These are phyloP conservation scores for Gracilaria gracilis DNA, from an alignment of 23 red algal species.

Conservation along the genomic window DNA sequence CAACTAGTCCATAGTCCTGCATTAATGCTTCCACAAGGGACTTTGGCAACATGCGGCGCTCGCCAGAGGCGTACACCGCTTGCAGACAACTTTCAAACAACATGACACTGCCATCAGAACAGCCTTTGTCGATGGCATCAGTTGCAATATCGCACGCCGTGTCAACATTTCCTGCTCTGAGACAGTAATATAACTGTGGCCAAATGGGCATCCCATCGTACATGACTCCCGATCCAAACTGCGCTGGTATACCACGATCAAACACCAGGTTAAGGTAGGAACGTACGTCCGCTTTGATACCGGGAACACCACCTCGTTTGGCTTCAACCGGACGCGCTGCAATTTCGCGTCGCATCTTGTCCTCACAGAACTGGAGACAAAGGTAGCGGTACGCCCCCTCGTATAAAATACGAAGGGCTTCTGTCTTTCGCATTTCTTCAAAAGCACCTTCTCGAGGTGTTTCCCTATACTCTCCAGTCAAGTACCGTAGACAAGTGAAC, in stretches of 20 bases:
- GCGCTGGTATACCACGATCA: slow-evolving; percentile 53
- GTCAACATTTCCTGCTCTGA: slow-evolving; percentile 76
- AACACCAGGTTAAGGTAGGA: slow-evolving; percentile 84
- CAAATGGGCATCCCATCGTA: slow-evolving; percentile 80
- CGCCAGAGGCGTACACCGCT: slow-evolving; percentile 29
- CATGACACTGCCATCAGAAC: slow-evolving; percentile 37
- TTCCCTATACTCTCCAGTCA: slow-evolving; percentile 39
- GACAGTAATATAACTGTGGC: slow-evolving; percentile 79
- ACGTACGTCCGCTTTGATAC: slow-evolving; percentile 80
- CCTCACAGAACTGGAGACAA: slow-evolving; percentile 77
- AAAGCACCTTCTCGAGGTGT: slow-evolving; percentile 45
- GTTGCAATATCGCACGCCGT: slow-evolving; percentile 58
- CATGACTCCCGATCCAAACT: slow-evolving; percentile 40
- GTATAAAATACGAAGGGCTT: slow-evolving; percentile 3
- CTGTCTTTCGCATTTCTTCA: slow-evolving; percentile 15
- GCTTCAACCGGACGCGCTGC: slow-evolving; percentile 70
- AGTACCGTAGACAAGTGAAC: slow-evolving; percentile 62
- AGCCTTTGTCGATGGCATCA: slow-evolving; percentile 52
- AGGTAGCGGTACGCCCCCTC: slow-evolving; percentile 59
- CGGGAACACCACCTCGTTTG: slow-evolving; percentile 74
- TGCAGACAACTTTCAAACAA: slow-evolving; percentile 42
- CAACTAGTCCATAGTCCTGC: slow-evolving; percentile 81
- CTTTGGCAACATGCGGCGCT: slow-evolving; percentile 47
- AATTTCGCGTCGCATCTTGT: slow-evolving; percentile 80
- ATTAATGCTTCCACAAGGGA: slow-evolving; percentile 64